Conservation (phyloP, 768 basidiomycete species). For the Austroboletus festivus region DNA sequence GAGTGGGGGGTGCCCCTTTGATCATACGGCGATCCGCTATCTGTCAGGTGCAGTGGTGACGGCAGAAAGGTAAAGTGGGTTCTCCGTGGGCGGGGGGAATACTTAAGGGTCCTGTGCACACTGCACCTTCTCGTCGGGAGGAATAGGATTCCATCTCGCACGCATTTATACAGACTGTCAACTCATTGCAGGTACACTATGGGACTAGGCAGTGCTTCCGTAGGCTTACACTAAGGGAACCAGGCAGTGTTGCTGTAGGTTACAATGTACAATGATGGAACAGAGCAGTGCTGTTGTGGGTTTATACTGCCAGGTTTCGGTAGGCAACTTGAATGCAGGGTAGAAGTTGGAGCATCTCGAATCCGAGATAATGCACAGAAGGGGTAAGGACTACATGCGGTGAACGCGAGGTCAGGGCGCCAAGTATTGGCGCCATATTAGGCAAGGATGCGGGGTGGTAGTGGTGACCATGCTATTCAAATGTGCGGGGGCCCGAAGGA, state of each 20-base stretch:
- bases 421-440: neutral
- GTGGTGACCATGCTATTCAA: conserved; percentile 11
- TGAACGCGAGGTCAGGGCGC: conserved; percentile 5
- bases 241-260: no score
- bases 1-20: neutral
- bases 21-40: neutral
- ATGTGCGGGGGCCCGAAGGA: conserved; percentile 11
- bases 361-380: neutral
- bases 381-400: neutral
- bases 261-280: neutral
- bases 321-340: no score
- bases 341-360: no score
- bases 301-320: neutral
- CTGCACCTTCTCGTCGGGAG: conserved; percentile 29
- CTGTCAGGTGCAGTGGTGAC: neutral
- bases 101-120: conserved; percentile 18
- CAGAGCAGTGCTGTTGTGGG: neutral
- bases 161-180: neutral
- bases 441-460: conserved; percentile 1
- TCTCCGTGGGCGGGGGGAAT: conserved; percentile 11
- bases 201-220: no score
- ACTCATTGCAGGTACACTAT: no score
- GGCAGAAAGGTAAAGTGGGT: conserved; percentile 1
- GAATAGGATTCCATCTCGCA: conserved; percentile 16
- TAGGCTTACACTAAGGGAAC: no score